Conservation (phyloP, 441 rosid species). For the Omphalea diandra region DNA sequence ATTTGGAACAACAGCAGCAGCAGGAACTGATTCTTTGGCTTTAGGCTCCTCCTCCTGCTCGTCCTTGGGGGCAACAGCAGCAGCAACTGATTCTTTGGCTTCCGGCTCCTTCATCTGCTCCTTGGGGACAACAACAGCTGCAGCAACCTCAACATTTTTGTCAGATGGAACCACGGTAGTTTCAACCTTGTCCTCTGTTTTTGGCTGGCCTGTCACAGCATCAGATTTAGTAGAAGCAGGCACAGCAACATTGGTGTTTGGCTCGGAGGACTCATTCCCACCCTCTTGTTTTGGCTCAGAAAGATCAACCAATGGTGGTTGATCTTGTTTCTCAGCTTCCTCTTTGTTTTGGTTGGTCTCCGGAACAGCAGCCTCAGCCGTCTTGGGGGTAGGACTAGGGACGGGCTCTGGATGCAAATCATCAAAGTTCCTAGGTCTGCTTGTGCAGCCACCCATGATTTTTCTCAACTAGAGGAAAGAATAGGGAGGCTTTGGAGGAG, state of each 20-base stretch:
- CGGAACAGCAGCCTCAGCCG: background rate
- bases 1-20: background rate
- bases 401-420: background rate
- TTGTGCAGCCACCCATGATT: constrained; percentile 11
- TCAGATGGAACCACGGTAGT: no score
- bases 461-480: background rate
- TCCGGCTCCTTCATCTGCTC: background rate
- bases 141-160: no score
- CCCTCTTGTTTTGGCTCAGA: background rate
- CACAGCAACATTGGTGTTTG: background rate
- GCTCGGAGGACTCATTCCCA: background rate
- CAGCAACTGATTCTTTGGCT: background rate
- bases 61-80: no score
- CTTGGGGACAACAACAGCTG: background rate
- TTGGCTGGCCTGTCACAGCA: background rate
- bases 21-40: no score
- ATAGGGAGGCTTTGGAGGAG: background rate
- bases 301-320: constrained; percentile 4
- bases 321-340: background rate
- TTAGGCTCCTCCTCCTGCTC: no score
- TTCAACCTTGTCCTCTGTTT: background rate
- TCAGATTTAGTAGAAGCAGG: background rate
- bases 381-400: background rate
- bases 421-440: background rate
- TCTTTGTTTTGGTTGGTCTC: background rate